These are phyloP conservation scores for Trichosporon sp. DNA, from an alignment of 1,284 basidiomycete genomes.

Conservation along the genomic window DNA sequence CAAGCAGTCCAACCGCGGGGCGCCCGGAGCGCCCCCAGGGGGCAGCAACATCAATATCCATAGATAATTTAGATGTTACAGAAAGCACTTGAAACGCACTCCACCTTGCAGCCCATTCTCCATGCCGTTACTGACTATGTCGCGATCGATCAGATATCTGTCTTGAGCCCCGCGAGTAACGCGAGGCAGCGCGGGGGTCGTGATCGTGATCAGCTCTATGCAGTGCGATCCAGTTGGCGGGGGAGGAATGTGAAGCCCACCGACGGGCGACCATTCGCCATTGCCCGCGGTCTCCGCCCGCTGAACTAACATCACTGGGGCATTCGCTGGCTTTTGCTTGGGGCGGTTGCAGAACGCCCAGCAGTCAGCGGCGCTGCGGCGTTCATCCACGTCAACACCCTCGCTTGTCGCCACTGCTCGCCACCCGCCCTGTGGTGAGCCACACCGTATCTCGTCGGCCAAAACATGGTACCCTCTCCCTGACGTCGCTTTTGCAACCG, in stretches of 20 bases:
- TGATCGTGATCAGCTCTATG: neutral
- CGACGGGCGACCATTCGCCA: neutral
- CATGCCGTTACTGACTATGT: neutral
- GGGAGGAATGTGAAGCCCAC: neutral
- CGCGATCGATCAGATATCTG: neutral
- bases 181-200: neutral
- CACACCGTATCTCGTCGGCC: neutral
- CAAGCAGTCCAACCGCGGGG: conserved; percentile 6
- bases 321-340: neutral
- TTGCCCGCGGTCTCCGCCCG: neutral
- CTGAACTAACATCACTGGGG: neutral
- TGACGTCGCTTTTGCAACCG: neutral
- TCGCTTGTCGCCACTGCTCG: neutral
- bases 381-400: neutral
- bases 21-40: conserved; percentile 1
- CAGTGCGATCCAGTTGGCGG: too few relatives aligned
- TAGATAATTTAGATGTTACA: conserved; percentile 12
- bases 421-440: neutral
- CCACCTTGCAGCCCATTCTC: neutral
- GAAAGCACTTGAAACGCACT: conserved; percentile 1
- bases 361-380: neutral
- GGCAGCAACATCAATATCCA: conserved; percentile 13
- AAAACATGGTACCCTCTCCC: neutral
- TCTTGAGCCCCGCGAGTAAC: too few relatives aligned
- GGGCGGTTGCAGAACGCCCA: neutral